These are phyloP conservation scores for Penicillium paradoxum DNA, from an alignment of 495 filamentous ascomycete genomes.

Conservation along the genomic window DNA sequence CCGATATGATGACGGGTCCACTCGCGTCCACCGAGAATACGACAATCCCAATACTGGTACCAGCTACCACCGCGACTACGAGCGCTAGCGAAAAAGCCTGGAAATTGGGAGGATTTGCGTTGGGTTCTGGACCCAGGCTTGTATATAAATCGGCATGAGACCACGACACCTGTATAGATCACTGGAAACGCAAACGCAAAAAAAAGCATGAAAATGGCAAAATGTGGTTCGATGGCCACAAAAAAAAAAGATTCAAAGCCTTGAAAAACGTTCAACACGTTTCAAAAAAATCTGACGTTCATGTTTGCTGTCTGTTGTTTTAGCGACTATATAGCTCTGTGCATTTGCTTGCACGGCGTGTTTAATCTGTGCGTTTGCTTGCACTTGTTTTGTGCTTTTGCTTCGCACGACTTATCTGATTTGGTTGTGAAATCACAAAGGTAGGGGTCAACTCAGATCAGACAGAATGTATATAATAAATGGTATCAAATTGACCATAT, in stretches of 20 bases:
- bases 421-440: neutral
- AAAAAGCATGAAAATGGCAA: neutral
- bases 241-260: neutral
- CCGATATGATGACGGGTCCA: constrained; percentile 29
- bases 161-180: constrained; percentile 4
- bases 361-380: no score
- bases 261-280: neutral
- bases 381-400: neutral
- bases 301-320: constrained; percentile 2
- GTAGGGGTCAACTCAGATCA: neutral
- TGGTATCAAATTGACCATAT: neutral
- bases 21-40: constrained; percentile 35
- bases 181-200: neutral
- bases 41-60: constrained; percentile 38
- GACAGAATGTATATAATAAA: neutral
- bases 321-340: neutral
- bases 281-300: neutral
- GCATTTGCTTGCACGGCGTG: neutral
- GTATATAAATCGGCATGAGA: constrained; percentile 9
- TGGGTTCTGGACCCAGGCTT: constrained; percentile 6
- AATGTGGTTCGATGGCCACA: neutral
- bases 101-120: neutral
- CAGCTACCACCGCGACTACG: constrained; percentile 30
- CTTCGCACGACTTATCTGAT: neutral
- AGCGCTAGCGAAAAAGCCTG: constrained; percentile 11